Evolutionary conservation across 2,329 filamentous ascomycete genomes (phyloP).

Genomic region (Cladosporium sp.): DNA sequence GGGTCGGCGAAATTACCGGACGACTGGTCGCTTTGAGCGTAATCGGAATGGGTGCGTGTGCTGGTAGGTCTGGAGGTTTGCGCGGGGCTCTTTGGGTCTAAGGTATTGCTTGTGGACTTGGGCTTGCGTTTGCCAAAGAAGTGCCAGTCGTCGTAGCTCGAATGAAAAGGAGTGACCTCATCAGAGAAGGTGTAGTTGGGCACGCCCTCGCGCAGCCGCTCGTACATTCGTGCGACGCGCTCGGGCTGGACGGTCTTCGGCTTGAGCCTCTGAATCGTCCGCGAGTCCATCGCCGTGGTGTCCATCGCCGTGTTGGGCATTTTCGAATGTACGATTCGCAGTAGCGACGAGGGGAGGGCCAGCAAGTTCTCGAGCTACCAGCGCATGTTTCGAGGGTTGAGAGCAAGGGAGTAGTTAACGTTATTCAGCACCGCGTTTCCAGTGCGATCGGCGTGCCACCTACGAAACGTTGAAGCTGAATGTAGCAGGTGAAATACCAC

Average conservation of each 20-base stretch:
- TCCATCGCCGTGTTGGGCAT: too few species aligned
- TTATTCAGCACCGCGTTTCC: slow-evolving; percentile 13
- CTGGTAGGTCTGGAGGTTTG: slow-evolving; percentile 20
- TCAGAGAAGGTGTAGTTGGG: slow-evolving; percentile 36
- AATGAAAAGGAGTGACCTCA: slow-evolving; percentile 42
- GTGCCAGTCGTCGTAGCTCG: slow-evolving; percentile 80
- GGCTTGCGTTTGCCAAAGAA: slow-evolving; percentile 37
- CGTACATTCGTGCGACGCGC: slow-evolving; percentile 26
- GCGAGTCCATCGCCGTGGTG: slow-evolving; percentile 7
- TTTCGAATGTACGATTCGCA: neutral
- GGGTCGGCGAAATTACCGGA: neutral
- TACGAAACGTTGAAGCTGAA: neutral
- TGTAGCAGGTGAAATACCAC: neutral
- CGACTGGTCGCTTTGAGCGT: slow-evolving; percentile 22
- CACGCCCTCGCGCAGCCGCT: slow-evolving; percentile 31
- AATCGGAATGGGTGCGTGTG: slow-evolving; percentile 25
- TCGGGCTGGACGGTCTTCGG: slow-evolving; percentile 10
- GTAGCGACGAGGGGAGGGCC: neutral
- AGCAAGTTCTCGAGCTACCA: neutral
- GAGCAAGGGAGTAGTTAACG: too few species aligned
- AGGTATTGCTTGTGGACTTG: neutral
- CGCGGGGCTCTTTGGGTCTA: neutral
- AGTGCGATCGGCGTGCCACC: neutral
- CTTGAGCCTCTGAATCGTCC: slow-evolving; percentile 9
- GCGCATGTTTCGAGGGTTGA: neutral